Evolutionary conservation across 2,329 filamentous ascomycete species (phyloP), one percentile per base, ranked within the genome.

Genomic region (Talaromyces sp.): DNA sequence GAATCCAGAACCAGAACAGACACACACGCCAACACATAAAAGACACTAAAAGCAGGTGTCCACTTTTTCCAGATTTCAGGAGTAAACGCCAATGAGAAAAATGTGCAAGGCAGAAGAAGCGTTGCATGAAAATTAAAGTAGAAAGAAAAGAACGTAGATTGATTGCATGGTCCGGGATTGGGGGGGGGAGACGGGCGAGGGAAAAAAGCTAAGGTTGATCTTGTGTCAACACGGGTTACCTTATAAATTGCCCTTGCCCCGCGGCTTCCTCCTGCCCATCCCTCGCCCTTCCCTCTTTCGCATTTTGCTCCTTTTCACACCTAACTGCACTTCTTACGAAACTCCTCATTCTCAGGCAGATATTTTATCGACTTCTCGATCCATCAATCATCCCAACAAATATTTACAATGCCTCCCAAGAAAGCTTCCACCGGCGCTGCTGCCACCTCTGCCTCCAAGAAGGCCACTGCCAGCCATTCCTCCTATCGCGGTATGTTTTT

Each of bases 371-470:
- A 25, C 22, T 59, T 10, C 35, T 57, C n/a, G 8, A 66, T 69
- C 49, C 58, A 68, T 61, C 58, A 65, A 63, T 67, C 33, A 63
- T 52, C 66, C 63, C 67, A 37, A 56, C 64, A 68, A 54, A 69
- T 37, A 66, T 57, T 73, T 74, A 82, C 73, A 73, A 90, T 90
- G 88, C 82, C 87, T 84, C 85, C 87, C 72, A 90, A 89, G 83
- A 88, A 88, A 80, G 78, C 82, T 71, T 73, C 81, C 70, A 75
- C 77, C 71, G 25, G 22, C 19, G 73, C 81, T 70, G 71, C 83
- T 72, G 81, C 85, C 47, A 50, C 22, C 47, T 15, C 47, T 72
- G 82, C 85, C 70, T 74, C 85, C 73, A 88, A 88, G 83, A 87
- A 87, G 82, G 80, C 83, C 69, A 78, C 83, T 69, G 76, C 85